Evolutionary conservation across 2,329 filamentous ascomycete genomes (phyloP).

Genomic region (Colletotrichum sansevieriae): DNA sequence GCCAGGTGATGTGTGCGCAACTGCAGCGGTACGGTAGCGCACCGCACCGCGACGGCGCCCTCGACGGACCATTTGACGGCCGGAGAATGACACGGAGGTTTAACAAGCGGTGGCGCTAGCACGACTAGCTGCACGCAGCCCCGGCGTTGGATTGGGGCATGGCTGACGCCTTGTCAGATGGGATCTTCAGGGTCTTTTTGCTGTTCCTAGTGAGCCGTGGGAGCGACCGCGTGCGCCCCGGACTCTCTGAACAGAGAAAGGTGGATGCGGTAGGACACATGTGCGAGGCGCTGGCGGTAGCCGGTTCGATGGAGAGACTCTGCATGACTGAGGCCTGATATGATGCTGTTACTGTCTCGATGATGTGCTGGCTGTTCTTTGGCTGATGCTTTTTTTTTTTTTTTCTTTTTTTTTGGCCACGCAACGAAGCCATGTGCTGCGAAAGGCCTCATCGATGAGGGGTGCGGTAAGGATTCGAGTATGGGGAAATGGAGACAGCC

Average conservation of each 20-base stretch:
- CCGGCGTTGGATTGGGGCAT: constrained; percentile 27
- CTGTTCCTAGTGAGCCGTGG: constrained; percentile 13
- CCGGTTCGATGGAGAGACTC: not conserved
- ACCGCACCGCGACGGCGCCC: constrained; percentile 32
- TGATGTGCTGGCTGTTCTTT: not conserved
- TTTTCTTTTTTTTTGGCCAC: constrained; percentile 1
- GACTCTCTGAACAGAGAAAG: constrained; percentile 6
- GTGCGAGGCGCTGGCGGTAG: not conserved
- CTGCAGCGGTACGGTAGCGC: constrained; percentile 34
- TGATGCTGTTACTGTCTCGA: constrained; percentile 13
- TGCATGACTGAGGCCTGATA: constrained; percentile 9
- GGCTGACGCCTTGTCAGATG: constrained; percentile 32
- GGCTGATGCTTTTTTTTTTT: not conserved
- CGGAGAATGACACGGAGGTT: constrained; percentile 36
- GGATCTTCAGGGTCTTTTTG: constrained; percentile 40
- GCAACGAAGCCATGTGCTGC: not conserved
- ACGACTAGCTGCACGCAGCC: constrained; percentile 35
- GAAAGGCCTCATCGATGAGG: constrained; percentile 17
- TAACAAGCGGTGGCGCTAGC: constrained; percentile 31
- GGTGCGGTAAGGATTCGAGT: not conserved
- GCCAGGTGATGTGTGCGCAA: constrained; percentile 13
- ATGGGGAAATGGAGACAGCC: not conserved
- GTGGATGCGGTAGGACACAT: not conserved
- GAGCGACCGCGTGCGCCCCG: constrained; percentile 14
- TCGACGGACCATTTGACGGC: constrained; percentile 34